phyloP scores from a whole-genome alignment of 1,284 basidiomycete species.

The Rhodotorula mucilaginosa region DNA sequence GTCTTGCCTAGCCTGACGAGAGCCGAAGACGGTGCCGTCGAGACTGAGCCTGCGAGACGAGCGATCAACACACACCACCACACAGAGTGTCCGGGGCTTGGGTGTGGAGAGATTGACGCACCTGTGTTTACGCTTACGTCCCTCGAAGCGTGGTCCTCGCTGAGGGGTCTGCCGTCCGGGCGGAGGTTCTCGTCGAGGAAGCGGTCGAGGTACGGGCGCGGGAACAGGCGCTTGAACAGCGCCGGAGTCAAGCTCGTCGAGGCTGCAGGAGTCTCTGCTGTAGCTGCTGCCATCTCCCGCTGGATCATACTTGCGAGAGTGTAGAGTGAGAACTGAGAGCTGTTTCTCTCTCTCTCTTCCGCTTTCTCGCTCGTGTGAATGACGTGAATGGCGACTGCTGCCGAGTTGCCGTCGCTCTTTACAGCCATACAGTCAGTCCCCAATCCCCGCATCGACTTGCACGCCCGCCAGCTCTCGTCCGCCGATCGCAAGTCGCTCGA shows the following conservation, averaged over 20 bases:
- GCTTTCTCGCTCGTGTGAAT: neutral
- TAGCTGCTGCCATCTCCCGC: neutral
- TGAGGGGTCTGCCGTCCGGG: constrained; percentile 64
- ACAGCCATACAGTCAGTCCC: neutral
- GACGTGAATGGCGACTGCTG: too few relatives aligned
- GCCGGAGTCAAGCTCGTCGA: constrained; percentile 47
- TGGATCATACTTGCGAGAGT: neutral
- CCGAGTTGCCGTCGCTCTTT: constrained; percentile 9
- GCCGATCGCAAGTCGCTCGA: neutral
- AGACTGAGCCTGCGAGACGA: constrained; percentile 66
- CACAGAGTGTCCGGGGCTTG: neutral
- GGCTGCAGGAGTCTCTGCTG: neutral
- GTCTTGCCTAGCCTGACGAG: constrained; percentile 86
- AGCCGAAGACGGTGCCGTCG: constrained; percentile 83
- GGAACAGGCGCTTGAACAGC: constrained; percentile 78
- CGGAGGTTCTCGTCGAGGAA: constrained; percentile 69
- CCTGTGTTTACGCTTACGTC: constrained; percentile 69
- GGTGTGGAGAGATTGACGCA: constrained; percentile 42
- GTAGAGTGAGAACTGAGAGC: neutral
- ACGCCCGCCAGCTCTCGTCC: neutral
- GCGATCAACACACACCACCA: neutral
- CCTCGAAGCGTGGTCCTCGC: constrained; percentile 49
- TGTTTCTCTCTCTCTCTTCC: neutral
- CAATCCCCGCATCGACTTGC: neutral
- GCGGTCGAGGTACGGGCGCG: constrained; percentile 71